Percentiles rank a stretch among this genome's conserved stretches.
These are phyloP conservation scores for Calonectria ilicicola DNA, from an alignment of 2,329 filamentous ascomycete species.

Conservation along the genomic window DNA sequence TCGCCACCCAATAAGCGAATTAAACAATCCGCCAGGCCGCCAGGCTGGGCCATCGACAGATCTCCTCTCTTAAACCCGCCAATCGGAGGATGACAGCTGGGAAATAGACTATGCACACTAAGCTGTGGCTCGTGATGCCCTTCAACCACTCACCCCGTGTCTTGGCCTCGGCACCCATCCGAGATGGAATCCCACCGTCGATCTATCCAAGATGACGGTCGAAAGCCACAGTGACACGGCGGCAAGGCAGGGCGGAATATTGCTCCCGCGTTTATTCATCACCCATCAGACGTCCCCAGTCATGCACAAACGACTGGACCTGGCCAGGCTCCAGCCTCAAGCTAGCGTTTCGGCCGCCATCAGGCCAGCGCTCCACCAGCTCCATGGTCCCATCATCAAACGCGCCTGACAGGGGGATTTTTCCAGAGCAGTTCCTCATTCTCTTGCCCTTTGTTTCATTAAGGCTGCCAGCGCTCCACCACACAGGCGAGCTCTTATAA, in stretches of 20 bases:
- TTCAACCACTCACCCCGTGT: background rate
- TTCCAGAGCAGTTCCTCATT: conserved; percentile 10
- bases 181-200: background rate
- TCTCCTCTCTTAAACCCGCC: background rate
- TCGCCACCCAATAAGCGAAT: background rate
- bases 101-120: background rate
- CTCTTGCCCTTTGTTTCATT: background rate
- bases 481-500: background rate
- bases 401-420: conserved; percentile 19
- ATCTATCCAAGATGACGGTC: background rate
- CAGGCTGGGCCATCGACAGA: background rate
- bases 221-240: background rate
- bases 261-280: background rate
- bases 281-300: background rate
- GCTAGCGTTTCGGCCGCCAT: conserved; percentile 25
- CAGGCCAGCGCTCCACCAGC: conserved; percentile 24
- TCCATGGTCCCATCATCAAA: conserved; percentile 24
- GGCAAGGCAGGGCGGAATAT: background rate
- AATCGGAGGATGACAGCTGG: background rate
- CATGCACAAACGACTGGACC: background rate
- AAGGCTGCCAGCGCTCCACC: background rate
- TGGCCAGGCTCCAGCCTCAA: conserved; percentile 22
- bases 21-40: background rate
- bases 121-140: background rate
- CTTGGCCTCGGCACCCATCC: background rate